Conservation (phyloP, 2,329 filamentous ascomycete genomes). For the Trichoderma atroviride region DNA sequence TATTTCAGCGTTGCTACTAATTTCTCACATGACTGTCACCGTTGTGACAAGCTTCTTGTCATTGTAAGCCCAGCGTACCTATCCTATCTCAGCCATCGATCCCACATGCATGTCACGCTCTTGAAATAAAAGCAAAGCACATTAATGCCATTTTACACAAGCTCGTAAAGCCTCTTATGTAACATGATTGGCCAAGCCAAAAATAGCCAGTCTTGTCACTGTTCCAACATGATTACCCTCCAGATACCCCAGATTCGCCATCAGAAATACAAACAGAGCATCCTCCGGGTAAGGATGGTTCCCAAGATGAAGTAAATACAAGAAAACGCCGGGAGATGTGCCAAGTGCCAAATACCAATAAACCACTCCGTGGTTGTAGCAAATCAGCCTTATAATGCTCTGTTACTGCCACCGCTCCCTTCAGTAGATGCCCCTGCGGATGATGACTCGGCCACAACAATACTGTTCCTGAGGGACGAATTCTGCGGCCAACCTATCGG, state of each 20-base stretch:
- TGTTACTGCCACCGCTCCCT: conserved; percentile 3
- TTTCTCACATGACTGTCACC: background rate
- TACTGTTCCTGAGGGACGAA: conserved; percentile 35
- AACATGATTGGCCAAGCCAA: conserved; percentile 11
- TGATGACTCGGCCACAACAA: conserved; percentile 16
- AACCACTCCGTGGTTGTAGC: background rate
- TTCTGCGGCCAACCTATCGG: conserved; percentile 44
- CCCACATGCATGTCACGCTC: conserved; percentile 7
- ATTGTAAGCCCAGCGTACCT: background rate
- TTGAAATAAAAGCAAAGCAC: background rate
- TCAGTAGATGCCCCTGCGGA: conserved; percentile 16
- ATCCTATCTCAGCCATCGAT: background rate
- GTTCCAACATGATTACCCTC: background rate
- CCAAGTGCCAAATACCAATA: background rate
- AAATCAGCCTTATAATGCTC: background rate
- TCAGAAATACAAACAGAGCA: background rate
- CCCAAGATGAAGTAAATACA: background rate
- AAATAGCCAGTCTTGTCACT: background rate
- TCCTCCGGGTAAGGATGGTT: background rate
- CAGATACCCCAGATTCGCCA: background rate
- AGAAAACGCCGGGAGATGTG: conserved; percentile 3
- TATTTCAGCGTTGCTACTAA: background rate
- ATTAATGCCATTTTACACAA: background rate
- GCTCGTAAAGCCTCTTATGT: background rate
- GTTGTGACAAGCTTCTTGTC: background rate